Percentiles rank a stretch among this genome's conserved stretches.
These are phyloP conservation scores for Mycena kentingensis DNA, from an alignment of 768 basidiomycete genomes.

Conservation along the genomic window DNA sequence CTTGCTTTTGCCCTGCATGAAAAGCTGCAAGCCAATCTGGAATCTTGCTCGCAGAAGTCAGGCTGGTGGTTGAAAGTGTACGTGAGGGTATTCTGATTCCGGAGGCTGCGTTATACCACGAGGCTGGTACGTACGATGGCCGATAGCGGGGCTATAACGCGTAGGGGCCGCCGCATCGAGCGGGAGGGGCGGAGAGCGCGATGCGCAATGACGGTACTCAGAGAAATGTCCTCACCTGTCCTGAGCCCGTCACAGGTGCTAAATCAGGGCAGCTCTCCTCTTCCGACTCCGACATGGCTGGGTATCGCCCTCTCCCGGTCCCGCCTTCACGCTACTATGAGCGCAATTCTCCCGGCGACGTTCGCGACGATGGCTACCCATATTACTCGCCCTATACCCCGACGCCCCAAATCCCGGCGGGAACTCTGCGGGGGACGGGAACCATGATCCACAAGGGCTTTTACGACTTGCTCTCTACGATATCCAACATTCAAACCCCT, in stretches of 20 bases:
- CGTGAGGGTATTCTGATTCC: background rate
- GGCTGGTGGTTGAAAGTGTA: background rate
- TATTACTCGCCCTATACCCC: constrained; percentile 39
- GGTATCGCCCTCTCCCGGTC: constrained; percentile 31
- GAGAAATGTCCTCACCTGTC: too few species aligned
- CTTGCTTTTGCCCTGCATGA: constrained; percentile 15
- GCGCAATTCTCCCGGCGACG: constrained; percentile 7
- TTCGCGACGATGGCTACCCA: constrained; percentile 38
- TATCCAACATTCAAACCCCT: constrained; percentile 72
- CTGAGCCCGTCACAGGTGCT: too few species aligned
- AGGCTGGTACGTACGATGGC: constrained; percentile 1
- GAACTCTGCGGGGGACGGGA: constrained; percentile 49
- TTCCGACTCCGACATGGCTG: constrained; percentile 4
- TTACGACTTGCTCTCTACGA: constrained; percentile 81
- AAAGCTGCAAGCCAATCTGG: constrained; percentile 19
- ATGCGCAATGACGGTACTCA: too few species aligned
- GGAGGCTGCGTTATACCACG: background rate
- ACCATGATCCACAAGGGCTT: constrained; percentile 75
- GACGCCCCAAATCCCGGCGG: constrained; percentile 52
- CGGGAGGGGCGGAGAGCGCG: background rate
- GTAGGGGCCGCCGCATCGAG: background rate
- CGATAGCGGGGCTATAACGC: background rate
- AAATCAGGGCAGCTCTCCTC: too few species aligned
- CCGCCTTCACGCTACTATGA: constrained; percentile 27
- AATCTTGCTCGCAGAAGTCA: constrained; percentile 10